Base-by-base conservation (phyloP, 2,329 filamentous ascomycete genomes). In the Verticillium albo-atrum region DNA sequence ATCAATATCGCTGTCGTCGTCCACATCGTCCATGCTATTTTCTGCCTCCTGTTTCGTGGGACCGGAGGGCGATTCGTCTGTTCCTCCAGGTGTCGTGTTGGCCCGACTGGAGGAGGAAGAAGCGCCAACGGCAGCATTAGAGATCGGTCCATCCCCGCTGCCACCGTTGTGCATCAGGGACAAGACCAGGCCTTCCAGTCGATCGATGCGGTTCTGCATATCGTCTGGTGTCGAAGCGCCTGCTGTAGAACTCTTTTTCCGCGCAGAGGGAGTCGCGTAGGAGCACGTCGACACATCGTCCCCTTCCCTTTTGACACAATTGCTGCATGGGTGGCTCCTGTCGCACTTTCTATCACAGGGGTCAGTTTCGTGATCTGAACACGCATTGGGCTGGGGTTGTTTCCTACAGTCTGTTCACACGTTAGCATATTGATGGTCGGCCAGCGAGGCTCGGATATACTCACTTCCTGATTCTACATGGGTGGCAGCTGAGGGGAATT, bases 151-250 rank as follows among this genome's bases (percentile, higher is more conserved):
- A 54, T 84, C 80, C 58, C 81, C 69, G 57, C 77, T 79, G 64
- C 83, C 77, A 60, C 91, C 91, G 72, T 91, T 93, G 70, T 94
- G 94, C 94, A 98, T 97, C 70, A 98, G 76, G 28, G 92, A 96
- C 65, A 98, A 77, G 62, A 98, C 94, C 72, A 98, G 79, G 67
- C 91, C 90, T 82, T 98, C 94, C 65, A 98, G 82, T 68, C 94
- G 87, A 79, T 98, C 93, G 77, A 98, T 98, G 72, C 95, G 90
- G 71, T 96, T 96, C 78, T 98, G 94, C 94, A 98, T 97, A 75
- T 97, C 94, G 82, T 97, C 93, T 55, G 94, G 92, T 67, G 75
- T 86, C 58, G 82, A 76, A 67, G 82, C 75, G 61, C 73, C 82
- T 81, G 76, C 85, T 76, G 77, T 83, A 74, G 88, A 84, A 69